Evolutionary conservation across 306 rosid genomes (phyloP).

Genomic region (Prunus salicina): DNA sequence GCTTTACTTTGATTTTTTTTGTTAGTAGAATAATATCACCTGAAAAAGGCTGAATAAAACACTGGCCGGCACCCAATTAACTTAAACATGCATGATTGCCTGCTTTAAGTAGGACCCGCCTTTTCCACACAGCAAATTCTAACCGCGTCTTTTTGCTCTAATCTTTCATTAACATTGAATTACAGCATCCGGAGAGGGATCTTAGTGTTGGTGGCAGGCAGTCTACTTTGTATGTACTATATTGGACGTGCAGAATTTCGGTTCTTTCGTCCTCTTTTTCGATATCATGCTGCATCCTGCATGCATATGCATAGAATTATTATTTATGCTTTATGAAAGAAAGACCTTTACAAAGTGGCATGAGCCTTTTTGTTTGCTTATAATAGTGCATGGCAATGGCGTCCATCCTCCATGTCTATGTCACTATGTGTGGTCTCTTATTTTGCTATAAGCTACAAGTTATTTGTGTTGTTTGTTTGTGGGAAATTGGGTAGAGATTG

Average conservation of each 20-base stretch:
- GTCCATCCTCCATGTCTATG: not conserved
- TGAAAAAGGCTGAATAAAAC: not conserved
- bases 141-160: not conserved
- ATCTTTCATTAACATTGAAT: constrained; percentile 10
- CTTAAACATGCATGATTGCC: not conserved
- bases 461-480: too few species aligned
- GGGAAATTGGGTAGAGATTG: too few species aligned
- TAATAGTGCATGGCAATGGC: not conserved
- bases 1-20: not conserved
- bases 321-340: constrained; percentile 9
- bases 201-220: not conserved
- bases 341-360: constrained; percentile 33
- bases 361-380: constrained; percentile 7
- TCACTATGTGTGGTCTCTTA: not conserved
- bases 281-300: not conserved
- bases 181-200: constrained; percentile 4
- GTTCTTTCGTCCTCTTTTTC: not conserved
- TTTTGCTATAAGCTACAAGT: not conserved
- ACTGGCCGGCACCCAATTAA: not conserved
- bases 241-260: not conserved
- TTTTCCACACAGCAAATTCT: not conserved
- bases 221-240: not conserved
- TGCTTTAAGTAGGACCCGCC: constrained; percentile 1
- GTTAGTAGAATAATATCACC: not conserved
- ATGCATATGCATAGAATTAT: not conserved